A percentile compares a stretch with the other conserved stretches of the same genome.
Conservation (phyloP, 345 rosid species). For the Ricinus communis region DNA sequence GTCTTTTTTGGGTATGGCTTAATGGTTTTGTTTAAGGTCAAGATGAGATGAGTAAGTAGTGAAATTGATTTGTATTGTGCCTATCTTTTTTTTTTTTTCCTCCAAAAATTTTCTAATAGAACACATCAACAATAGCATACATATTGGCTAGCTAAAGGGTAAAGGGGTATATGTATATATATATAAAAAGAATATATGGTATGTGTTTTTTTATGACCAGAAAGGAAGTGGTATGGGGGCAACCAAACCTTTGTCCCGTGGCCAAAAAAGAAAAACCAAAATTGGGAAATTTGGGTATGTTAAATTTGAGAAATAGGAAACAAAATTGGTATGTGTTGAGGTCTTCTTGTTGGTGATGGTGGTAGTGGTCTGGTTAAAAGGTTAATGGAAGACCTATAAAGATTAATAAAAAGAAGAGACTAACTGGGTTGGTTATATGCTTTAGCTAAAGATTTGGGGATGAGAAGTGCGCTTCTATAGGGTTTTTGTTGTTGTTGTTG, state of each 20-base stretch:
- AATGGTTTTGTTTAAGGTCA: constrained; percentile 14
- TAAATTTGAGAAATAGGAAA: not conserved
- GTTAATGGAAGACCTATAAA: too few species aligned
- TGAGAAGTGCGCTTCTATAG: not conserved
- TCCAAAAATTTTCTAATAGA: too few species aligned
- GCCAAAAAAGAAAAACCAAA: not conserved
- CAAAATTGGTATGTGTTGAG: not conserved
- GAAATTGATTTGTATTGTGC: not conserved
- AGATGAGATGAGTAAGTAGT: not conserved
- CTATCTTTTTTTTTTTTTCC: not conserved
- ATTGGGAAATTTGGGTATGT: not conserved
- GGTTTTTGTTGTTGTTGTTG: not conserved
- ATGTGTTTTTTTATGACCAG: too few species aligned
- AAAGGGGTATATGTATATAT: too few species aligned
- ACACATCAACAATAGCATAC: too few species aligned
- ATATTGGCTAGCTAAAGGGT: too few species aligned
- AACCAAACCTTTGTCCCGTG: constrained; percentile 5
- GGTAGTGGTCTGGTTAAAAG: too few species aligned
- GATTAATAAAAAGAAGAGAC: too few species aligned
- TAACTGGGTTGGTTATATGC: not conserved
- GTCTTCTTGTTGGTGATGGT: not conserved
- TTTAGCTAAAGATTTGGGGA: not conserved
- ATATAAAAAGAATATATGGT: too few species aligned
- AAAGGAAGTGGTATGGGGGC: too few species aligned
- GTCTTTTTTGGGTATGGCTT: not conserved